phyloP scores from a whole-genome alignment of 2,329 filamentous ascomycete species.

The Sphaerulina vaccinii region DNA sequence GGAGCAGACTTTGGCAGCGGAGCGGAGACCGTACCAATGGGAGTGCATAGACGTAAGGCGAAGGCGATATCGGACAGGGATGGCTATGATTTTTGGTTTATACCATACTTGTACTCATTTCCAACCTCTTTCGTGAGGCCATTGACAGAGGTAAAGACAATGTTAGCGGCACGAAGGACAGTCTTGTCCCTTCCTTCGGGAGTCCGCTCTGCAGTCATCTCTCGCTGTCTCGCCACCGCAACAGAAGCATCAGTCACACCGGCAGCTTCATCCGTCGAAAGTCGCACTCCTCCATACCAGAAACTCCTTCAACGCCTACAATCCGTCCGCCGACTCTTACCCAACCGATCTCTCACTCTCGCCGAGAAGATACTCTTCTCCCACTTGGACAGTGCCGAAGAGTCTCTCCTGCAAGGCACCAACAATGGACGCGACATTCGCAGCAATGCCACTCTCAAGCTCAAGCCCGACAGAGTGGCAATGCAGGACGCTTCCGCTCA shows the following conservation, averaged over 20 bases:
- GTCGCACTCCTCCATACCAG: slow-evolving; percentile 73
- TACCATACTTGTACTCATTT: background rate
- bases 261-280: slow-evolving; percentile 41
- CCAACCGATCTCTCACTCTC: slow-evolving; percentile 67
- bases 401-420: slow-evolving; percentile 78
- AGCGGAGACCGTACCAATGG: slow-evolving; percentile 1
- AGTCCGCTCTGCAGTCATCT: slow-evolving; percentile 25
- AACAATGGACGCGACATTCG: slow-evolving; percentile 81
- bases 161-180: slow-evolving; percentile 30
- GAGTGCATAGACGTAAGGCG: slow-evolving; percentile 1
- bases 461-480: slow-evolving; percentile 94
- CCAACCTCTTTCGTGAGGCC: background rate
- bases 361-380: slow-evolving; percentile 99
- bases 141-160: slow-evolving; percentile 24
- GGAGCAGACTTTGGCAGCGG: background rate
- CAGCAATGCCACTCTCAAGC: slow-evolving; percentile 87
- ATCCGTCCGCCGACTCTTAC: slow-evolving; percentile 71
- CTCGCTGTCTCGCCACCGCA: slow-evolving; percentile 36
- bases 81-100: background rate
- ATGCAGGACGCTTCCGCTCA: slow-evolving; percentile 99
- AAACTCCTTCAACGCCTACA: slow-evolving; percentile 75
- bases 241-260: slow-evolving; percentile 21
- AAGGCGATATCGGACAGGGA: slow-evolving; percentile 9
- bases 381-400: slow-evolving; percentile 85
- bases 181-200: slow-evolving; percentile 26